These are phyloP conservation scores for Tilletiopsis washingtonensis DNA, from an alignment of 1,284 basidiomycete species.

Conservation along the genomic window DNA sequence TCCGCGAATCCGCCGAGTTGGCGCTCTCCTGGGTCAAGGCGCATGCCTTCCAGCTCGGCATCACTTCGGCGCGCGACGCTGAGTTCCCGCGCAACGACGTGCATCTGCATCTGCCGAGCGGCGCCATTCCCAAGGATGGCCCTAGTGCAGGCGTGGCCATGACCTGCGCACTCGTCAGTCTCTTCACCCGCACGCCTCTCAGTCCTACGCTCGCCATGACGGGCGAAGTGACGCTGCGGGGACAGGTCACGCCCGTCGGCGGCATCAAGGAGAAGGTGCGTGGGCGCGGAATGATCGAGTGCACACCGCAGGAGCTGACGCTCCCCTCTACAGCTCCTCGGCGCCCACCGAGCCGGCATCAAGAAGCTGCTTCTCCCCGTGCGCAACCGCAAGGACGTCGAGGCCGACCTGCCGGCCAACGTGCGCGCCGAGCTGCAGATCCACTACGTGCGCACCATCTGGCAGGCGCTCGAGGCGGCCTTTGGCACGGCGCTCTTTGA, in stretches of 20 bases:
- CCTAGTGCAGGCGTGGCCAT: constrained; percentile 76
- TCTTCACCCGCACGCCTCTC: constrained; percentile 63
- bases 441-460: constrained; percentile 67
- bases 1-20: constrained; percentile 79
- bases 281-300: no score
- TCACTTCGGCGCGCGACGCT: constrained; percentile 60
- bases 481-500: constrained; percentile 22
- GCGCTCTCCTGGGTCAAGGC: constrained; percentile 63
- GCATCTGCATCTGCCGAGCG: constrained; percentile 78
- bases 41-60: constrained; percentile 69
- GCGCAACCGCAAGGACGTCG: constrained; percentile 74
- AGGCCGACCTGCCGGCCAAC: constrained; percentile 67
- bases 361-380: constrained; percentile 71
- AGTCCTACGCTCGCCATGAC: constrained; percentile 43
- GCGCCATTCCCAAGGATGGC: constrained; percentile 82
- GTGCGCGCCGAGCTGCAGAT: constrained; percentile 67
- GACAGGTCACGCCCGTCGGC: constrained; percentile 41
- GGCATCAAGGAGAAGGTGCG: constrained; percentile 47
- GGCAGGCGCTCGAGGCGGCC: constrained; percentile 67
- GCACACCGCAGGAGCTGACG: no score
- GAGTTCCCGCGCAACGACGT: constrained; percentile 74
- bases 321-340: no score
- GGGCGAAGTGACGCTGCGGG: constrained; percentile 42
- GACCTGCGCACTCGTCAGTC: constrained; percentile 73
- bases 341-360: constrained; percentile 63